Base-by-base conservation (phyloP, 2,329 filamentous ascomycete genomes). In the Hypoxylon sp. region DNA sequence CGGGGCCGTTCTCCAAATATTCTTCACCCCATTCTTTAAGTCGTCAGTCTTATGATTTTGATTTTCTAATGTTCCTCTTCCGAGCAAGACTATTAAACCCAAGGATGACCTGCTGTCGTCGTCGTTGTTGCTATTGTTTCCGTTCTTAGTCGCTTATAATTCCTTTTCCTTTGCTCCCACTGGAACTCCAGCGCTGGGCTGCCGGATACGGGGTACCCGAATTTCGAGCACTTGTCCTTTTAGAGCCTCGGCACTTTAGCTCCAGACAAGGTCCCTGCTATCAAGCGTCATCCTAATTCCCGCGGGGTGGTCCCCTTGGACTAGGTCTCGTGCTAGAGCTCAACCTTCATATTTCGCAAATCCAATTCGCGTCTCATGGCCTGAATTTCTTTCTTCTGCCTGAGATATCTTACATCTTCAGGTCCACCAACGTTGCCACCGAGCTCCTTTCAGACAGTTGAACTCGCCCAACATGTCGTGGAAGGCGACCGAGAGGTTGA, bases 401-500 rank as follows among this genome's bases (percentile, higher is more conserved):
- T 69, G 61, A 69, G 56, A 68, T 64, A 47, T 21, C 46, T 54
- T 60, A 67, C 58, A 65, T 69, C 68, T 71, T 59, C 54, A 68
- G 61, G 68, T 50, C 48, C 19, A 34, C 48, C 46, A 29, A 39
- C 39, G 32, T 48, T 29, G 21, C 46, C 50, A 48, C 43, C 56
- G 45, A 63, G 60, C 59, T 41, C 5, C 59, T 52, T 59, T 69
- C 60, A 67, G 69, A 73, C 67, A 72, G 59, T 60, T 57, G 53
- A 32, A 63, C 53, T 56, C 67, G 70, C 74, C 77, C 82, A 84
- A 76, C 79, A 97, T 97, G 94, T 92, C 92, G 85, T 98, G 95
- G 95, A 97, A 91, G 84, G 91, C 90, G 79, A 91, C 92, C 69
- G 91, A 94, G 81, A 87, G 88, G 83, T 82, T 98, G 89, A 96